Base-by-base conservation (phyloP, 805 yeast species). In the Martiniozyma abietophila region DNA sequence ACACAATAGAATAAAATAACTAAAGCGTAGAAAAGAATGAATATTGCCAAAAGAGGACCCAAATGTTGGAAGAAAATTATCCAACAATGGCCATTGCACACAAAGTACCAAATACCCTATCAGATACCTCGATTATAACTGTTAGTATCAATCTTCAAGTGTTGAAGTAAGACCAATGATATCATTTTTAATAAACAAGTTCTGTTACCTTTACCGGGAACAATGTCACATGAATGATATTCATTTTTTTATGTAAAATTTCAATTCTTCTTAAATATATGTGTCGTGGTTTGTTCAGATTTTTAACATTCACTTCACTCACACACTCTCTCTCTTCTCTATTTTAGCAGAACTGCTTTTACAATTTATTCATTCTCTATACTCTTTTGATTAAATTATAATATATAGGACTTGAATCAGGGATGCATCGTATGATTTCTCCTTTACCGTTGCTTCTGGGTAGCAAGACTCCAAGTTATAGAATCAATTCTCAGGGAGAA, bases 21-120 rank as follows among this genome's bases (percentile, higher is more conserved):
- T 5, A 39, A 11, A 2, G 43, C 39, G 23, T 54, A 50, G 2
- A 52, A 39, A 4, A 41, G 4, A 4, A 43, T 12, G 2, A 48
- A 35, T 4, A 53, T 40, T 2, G 48, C 6, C 6, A 51, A 12
- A 22, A 51, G 38, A 9, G 56, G 49, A 5, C 43, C 8, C 5
- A 57, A 8, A 32, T 48, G 53, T 24, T 35, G 35, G 7, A 28
- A 37, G 20, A 57, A 47, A 15, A 37, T 41, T 5, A 34, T 22
- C 59, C 58, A 55, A 21, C 57, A 47, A 16, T 45, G 45, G 6
- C 33, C 11, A 21, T 46, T 51, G 8, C 25, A 19, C 1, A 45
- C 21, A 31, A 56, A 56, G 29, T 48, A 54, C 24, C 27, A 32
- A 3, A 55, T 31, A 3, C 59, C 61, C 58, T 53, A 26, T 10